Base-by-base conservation (phyloP, 176 grass and related monocot species). In the Oryza nivara region DNA sequence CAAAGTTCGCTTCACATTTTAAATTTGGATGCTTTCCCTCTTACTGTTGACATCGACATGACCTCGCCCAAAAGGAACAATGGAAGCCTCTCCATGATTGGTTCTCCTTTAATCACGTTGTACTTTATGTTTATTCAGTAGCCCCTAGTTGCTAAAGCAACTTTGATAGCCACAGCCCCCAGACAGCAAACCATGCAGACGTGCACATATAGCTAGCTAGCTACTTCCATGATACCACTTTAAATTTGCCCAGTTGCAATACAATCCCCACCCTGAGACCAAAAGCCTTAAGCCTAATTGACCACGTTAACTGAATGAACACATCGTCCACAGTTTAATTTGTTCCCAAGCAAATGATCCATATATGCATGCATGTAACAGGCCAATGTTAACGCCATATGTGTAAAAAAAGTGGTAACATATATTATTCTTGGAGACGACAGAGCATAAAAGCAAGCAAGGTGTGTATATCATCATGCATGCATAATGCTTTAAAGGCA, bases 1-100 rank as follows among this genome's bases (percentile, higher is more conserved):
- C 9, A 69, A 51, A 51, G 30, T 34, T 14, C 20, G 2, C 52
- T 34, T 7, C 60, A 47, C 46, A 16, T 10, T 61, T 60, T 79
- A 36, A 38, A 67, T 74, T 60, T 65, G 36, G 63, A 56, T 67
- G 15, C 44, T 43, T 72, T 49, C 49, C 1, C n/a, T 3, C 8
- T 80, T 23, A 44, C 13, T 30, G 3, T 74, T 22, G 85, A 86
- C 44, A 65, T 58, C 11, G 77, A 86, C 70, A 45, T 32, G 70
- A 86, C 85, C 84, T 86, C 69, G 67, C 60, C 40, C 26, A 66
- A 73, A 86, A 41, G 60, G 60, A 80, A 86, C 70, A 22, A 28
- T 73, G 48, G 69, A 56, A 67, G 45, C 56, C 20, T 61, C 44
- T 66, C 6, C 20, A 74, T 74, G 45, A 23, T 58, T 80, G 60